phyloP scores from a whole-genome alignment of 352 stramenopile genomes.

The Phytopythium montanum region DNA sequence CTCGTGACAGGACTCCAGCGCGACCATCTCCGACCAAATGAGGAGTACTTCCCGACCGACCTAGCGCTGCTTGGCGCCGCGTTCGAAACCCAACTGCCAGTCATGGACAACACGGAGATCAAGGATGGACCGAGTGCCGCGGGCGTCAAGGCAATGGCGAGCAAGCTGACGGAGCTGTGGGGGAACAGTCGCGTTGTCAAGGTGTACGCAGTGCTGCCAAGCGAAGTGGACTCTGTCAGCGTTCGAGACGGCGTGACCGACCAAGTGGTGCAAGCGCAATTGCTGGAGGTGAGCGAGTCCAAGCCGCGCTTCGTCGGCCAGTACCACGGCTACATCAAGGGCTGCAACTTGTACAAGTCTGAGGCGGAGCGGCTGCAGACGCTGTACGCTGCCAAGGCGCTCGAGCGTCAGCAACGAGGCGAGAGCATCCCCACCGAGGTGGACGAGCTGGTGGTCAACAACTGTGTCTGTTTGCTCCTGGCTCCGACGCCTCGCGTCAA shows the following conservation, averaged over 20 bases:
- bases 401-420: background rate
- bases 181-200: slow-evolving; percentile 40
- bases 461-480: slow-evolving; percentile 45
- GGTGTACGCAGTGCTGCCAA: slow-evolving; percentile 44
- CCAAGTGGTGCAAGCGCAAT: slow-evolving; percentile 26
- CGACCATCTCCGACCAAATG: slow-evolving; percentile 28
- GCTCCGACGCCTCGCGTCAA: slow-evolving; percentile 37
- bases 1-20: slow-evolving; percentile 24
- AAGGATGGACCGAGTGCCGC: background rate
- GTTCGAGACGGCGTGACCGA: slow-evolving; percentile 38
- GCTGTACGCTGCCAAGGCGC: slow-evolving; percentile 19
- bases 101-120: slow-evolving; percentile 14
- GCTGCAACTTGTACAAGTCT: slow-evolving; percentile 18
- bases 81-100: slow-evolving; percentile 20
- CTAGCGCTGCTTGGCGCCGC: slow-evolving; percentile 32
- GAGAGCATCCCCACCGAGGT: background rate
- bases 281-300: slow-evolving; percentile 25
- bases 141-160: slow-evolving; percentile 9
- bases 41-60: slow-evolving; percentile 40
- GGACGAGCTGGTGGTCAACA: slow-evolving; percentile 25
- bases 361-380: slow-evolving; percentile 30
- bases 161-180: slow-evolving; percentile 34
- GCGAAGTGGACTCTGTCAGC: slow-evolving; percentile 22
- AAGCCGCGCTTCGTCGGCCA: slow-evolving; percentile 53
- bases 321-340: slow-evolving; percentile 52